Percentiles rank a stretch among this genome's conserved stretches.
Conservation (phyloP, 2,329 filamentous ascomycete genomes). For the Alternaria metachromatica region DNA sequence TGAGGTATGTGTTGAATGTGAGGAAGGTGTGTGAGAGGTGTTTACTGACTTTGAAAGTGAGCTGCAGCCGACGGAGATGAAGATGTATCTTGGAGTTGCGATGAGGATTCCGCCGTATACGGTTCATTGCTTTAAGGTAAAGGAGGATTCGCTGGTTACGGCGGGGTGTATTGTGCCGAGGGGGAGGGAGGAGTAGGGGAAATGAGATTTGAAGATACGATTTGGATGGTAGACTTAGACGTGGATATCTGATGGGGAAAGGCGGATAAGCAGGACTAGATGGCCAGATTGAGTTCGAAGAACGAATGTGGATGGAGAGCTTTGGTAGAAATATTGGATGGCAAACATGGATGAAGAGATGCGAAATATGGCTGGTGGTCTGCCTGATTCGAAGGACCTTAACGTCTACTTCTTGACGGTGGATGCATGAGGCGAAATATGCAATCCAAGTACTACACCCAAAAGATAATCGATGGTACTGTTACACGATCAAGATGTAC, state of each 20-base stretch:
- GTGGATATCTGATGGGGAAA: not conserved
- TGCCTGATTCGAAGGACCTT: not conserved
- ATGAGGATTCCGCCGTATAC: slow-evolving; percentile 3
- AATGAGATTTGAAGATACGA: not conserved
- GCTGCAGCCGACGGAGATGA: not conserved
- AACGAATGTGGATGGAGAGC: too few relatives aligned
- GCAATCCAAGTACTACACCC: not conserved
- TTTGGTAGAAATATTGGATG: too few relatives aligned
- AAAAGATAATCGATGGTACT: not conserved
- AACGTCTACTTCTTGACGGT: not conserved
- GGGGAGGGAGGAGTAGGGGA: not conserved
- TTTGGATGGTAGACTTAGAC: not conserved
- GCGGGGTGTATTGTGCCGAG: not conserved
- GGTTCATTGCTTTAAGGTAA: not conserved
- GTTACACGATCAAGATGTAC: not conserved
- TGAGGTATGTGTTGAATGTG: not conserved
- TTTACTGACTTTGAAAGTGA: not conserved
- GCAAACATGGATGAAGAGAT: not conserved
- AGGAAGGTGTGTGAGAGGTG: not conserved
- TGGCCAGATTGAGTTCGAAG: too few relatives aligned
- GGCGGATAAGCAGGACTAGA: not conserved
- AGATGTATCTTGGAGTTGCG: not conserved
- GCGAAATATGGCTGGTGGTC: not conserved
- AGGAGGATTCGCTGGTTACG: not conserved
- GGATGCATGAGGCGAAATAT: not conserved